Conservation (phyloP, 2,329 filamentous ascomycete genomes). For the Cordyceps sp. region DNA sequence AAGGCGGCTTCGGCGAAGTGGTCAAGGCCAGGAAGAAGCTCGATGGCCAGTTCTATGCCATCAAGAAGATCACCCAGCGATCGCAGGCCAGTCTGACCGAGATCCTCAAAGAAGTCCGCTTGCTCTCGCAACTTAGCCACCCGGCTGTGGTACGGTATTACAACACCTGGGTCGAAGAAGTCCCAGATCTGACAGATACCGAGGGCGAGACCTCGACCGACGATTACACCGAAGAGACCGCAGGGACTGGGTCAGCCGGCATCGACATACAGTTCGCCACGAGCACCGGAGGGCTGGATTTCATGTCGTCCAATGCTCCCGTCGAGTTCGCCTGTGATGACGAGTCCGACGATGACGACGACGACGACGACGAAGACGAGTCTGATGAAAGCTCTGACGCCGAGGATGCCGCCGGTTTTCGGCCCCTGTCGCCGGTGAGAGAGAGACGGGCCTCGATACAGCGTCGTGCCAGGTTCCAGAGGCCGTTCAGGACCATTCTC, state of each 20-base stretch:
- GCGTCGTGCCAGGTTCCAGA: conserved; percentile 22
- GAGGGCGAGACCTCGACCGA: conserved; percentile 42
- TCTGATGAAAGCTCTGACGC: conserved; percentile 22
- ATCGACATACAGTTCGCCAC: conserved; percentile 42
- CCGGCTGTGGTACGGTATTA: conserved; percentile 79
- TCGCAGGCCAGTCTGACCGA: conserved; percentile 67
- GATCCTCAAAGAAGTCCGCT: conserved; percentile 67
- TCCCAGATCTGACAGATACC: conserved; percentile 32
- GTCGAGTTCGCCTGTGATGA: conserved; percentile 61
- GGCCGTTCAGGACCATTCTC: conserved; percentile 52
- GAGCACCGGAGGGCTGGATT: conserved; percentile 74
- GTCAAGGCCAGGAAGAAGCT: conserved; percentile 90
- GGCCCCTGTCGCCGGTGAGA: conserved; percentile 13
- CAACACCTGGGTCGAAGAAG: conserved; percentile 82
- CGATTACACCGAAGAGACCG: conserved; percentile 19
- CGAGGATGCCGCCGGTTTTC: conserved; percentile 13
- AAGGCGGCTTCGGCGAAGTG: conserved; percentile 90
- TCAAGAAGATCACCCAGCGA: conserved; percentile 87
- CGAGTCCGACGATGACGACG: conserved; percentile 23
- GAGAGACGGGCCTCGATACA: conserved; percentile 12
- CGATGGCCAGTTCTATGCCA: conserved; percentile 83
- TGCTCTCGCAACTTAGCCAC: conserved; percentile 86
- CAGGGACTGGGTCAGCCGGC: conserved; percentile 21
- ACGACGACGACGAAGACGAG: conserved; percentile 26
- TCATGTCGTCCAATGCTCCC: conserved; percentile 74